Evolutionary conservation across 2,329 filamentous ascomycete species (phyloP).

Genomic region (Aureobasidium sp.): DNA sequence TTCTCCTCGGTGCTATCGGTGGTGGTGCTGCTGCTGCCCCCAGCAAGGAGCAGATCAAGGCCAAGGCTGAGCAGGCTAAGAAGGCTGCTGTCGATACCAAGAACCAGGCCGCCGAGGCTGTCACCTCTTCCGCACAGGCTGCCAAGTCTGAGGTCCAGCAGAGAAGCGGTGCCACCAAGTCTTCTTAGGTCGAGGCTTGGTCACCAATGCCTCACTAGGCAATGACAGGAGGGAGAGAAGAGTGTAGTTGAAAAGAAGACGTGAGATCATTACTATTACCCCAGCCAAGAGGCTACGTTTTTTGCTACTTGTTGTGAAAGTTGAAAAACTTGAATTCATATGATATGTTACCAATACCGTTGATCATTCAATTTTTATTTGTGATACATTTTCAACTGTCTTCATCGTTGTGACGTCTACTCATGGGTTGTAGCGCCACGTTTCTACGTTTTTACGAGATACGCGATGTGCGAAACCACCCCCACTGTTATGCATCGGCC

Average conservation of each 20-base stretch:
- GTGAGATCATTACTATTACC: neutral
- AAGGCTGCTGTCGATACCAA: slow-evolving; percentile 56
- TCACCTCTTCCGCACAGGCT: slow-evolving; percentile 58
- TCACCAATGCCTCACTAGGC: neutral
- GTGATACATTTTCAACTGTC: neutral
- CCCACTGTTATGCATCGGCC: neutral
- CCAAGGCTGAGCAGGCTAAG: slow-evolving; percentile 68
- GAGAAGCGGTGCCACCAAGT: slow-evolving; percentile 40
- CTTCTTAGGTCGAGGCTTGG: slow-evolving; percentile 14
- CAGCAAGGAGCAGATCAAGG: slow-evolving; percentile 59
- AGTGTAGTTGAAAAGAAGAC: neutral
- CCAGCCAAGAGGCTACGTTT: slow-evolving; percentile 1
- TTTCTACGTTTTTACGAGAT: neutral
- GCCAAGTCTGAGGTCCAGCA: slow-evolving; percentile 62
- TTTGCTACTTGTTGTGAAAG: neutral
- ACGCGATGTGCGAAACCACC: neutral
- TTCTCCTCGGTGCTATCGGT: slow-evolving; percentile 60
- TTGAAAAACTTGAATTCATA: neutral
- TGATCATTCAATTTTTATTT: neutral
- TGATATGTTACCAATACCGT: neutral
- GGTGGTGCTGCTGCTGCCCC: slow-evolving; percentile 51
- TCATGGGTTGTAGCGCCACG: no score
- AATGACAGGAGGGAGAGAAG: neutral
- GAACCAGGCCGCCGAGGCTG: slow-evolving; percentile 61
- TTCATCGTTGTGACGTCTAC: no score